These are phyloP conservation scores for Acer saccharum DNA, from an alignment of 345 rosid genomes.

Conservation along the genomic window DNA sequence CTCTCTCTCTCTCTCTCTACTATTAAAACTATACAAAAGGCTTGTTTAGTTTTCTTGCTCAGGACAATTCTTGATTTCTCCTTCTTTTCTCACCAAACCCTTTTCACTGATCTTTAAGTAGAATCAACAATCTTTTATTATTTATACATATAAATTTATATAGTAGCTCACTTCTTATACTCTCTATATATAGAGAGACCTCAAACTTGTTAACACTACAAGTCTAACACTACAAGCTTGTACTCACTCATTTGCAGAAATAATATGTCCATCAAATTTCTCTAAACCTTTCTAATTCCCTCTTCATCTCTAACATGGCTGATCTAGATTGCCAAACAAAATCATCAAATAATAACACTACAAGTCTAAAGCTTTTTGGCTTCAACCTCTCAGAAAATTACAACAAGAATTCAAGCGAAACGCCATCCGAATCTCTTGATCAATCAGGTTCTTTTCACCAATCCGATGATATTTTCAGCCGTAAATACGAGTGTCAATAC, in stretches of 20 bases:
- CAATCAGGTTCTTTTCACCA: background rate
- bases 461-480: conserved; percentile 28
- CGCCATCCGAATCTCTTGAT: conserved; percentile 28
- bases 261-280: background rate
- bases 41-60: conserved; percentile 29
- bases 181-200: background rate
- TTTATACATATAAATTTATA: too few species aligned
- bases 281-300: background rate
- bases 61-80: conserved; percentile 27
- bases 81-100: background rate
- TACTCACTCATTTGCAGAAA: background rate
- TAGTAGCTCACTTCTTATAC: too few species aligned
- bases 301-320: conserved; percentile 29
- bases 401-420: conserved; percentile 19
- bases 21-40: background rate
- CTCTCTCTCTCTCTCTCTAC: background rate
- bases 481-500: conserved; percentile 92
- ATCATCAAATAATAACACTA: conserved; percentile 27
- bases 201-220: background rate
- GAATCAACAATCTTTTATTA: background rate
- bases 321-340: conserved; percentile 26
- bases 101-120: background rate
- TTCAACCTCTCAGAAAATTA: conserved; percentile 50
- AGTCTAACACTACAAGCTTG: background rate
- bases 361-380: conserved; percentile 60